A percentile compares a stretch with the other conserved stretches of the same genome.
Conservation (phyloP, 176 grass and related monocot species). For the Eragrostis nindensis region DNA sequence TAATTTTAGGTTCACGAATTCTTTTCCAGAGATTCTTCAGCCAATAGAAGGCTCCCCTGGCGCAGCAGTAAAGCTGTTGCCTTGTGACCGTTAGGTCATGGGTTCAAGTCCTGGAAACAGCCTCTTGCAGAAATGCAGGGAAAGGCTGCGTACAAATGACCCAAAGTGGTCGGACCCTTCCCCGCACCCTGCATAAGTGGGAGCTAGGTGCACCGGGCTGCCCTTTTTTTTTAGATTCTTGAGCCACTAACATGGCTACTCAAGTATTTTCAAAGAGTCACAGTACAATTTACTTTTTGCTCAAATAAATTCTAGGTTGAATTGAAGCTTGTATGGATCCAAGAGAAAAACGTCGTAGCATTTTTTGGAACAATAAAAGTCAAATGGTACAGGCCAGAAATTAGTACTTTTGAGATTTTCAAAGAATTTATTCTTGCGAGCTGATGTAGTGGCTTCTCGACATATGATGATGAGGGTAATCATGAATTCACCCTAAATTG, state of each 20-base stretch:
- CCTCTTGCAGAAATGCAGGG: too few species aligned
- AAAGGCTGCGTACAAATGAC: too few species aligned
- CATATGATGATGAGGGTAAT: not conserved
- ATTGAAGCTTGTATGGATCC: not conserved
- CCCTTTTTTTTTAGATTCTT: too few species aligned
- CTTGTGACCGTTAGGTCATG: too few species aligned
- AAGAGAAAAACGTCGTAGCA: not conserved
- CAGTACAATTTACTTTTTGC: constrained; percentile 8
- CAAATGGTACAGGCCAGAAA: constrained; percentile 5
- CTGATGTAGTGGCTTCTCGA: not conserved
- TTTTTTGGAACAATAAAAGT: constrained; percentile 24
- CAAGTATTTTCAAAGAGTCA: constrained; percentile 10
- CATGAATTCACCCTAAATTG: constrained; percentile 27
- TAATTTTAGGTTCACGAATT: constrained; percentile 7
- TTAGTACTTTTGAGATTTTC: constrained; percentile 1
- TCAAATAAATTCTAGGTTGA: constrained; percentile 8
- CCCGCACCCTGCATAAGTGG: too few species aligned
- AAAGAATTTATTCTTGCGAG: not conserved
- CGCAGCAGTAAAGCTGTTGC: too few species aligned
- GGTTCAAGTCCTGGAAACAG: too few species aligned
- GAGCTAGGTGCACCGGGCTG: too few species aligned
- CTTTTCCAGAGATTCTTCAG: not conserved
- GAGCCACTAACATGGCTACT: not conserved
- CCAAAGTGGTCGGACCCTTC: too few species aligned
- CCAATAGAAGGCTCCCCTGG: too few species aligned